phyloP scores from a whole-genome alignment of 495 filamentous ascomycete genomes.

The Xylaria venustula region DNA sequence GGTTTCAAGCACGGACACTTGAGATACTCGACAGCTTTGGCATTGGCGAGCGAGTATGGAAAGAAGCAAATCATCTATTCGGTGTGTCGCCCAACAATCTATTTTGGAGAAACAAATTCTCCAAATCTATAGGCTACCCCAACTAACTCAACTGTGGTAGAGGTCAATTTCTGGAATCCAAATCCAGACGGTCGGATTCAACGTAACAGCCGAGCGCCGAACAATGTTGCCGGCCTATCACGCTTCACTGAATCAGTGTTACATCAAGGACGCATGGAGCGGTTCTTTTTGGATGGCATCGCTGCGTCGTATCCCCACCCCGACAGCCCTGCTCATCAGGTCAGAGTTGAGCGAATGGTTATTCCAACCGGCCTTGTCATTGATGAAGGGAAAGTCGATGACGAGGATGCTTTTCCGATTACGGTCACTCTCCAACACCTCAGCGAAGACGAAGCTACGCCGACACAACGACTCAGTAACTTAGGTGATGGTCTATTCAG shows the following conservation, averaged over 20 bases:
- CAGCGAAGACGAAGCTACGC: slow-evolving; percentile 43
- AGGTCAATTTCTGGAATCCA: slow-evolving; percentile 49
- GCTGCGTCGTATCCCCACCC: slow-evolving; percentile 23
- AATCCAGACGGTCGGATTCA: slow-evolving; percentile 49
- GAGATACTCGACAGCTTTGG: slow-evolving; percentile 69
- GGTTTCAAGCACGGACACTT: slow-evolving; percentile 47
- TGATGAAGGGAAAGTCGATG: slow-evolving; percentile 39
- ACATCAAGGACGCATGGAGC: slow-evolving; percentile 56
- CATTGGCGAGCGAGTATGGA: slow-evolving; percentile 56
- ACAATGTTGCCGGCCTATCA: slow-evolving; percentile 47
- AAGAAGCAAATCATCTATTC: slow-evolving; percentile 56
- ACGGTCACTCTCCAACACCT: slow-evolving; percentile 46
- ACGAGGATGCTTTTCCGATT: slow-evolving; percentile 52
- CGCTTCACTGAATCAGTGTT: slow-evolving; percentile 54
- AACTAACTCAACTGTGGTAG: slow-evolving; percentile 2
- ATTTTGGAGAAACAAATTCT: neutral
- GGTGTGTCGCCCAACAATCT: slow-evolving; percentile 13
- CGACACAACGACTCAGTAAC: slow-evolving; percentile 35
- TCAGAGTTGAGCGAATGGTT: slow-evolving; percentile 49
- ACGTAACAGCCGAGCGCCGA: slow-evolving; percentile 47
- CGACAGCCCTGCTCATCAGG: slow-evolving; percentile 33
- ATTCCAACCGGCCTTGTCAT: slow-evolving; percentile 41
- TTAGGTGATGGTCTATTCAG: slow-evolving; percentile 45
- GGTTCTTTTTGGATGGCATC: slow-evolving; percentile 51
- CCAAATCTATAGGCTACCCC: neutral